Evolutionary conservation across 2,329 filamentous ascomycete species (phyloP).

Genomic region (Penicillium digitatum): DNA sequence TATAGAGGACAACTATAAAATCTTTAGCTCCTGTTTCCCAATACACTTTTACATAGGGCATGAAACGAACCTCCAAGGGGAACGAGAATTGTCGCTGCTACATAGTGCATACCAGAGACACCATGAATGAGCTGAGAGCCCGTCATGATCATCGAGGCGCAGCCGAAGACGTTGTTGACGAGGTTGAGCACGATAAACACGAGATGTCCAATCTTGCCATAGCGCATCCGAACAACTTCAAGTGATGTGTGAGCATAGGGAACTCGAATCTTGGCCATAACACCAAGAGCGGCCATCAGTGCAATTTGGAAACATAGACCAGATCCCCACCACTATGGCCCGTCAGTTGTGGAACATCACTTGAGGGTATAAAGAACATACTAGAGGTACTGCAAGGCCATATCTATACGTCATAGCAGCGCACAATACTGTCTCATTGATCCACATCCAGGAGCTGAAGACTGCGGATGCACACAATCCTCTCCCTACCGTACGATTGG

Average conservation of each 20-base stretch:
- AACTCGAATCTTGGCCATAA: conserved; percentile 49
- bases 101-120: conserved; percentile 48
- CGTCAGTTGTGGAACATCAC: neutral
- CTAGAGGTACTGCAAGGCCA: conserved; percentile 36
- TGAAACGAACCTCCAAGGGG: conserved; percentile 42
- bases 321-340: conserved; percentile 35
- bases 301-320: conserved; percentile 49
- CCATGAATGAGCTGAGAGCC: conserved; percentile 47
- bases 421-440: conserved; percentile 37
- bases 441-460: conserved; percentile 42
- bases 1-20: conserved; percentile 45
- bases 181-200: conserved; percentile 44
- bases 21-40: neutral
- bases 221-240: conserved; percentile 49
- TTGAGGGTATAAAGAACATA: conserved; percentile 8
- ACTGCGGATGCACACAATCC: conserved; percentile 39
- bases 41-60: neutral
- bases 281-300: conserved; percentile 49
- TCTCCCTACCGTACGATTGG: conserved; percentile 37
- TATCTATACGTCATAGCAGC: conserved; percentile 35
- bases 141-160: conserved; percentile 46
- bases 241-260: conserved; percentile 51
- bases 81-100: conserved; percentile 47
- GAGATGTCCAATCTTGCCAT: conserved; percentile 43
- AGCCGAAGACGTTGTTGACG: conserved; percentile 46